phyloP scores from a whole-genome alignment of 2,329 filamentous ascomycete genomes.

The Ophiostoma sp. region DNA sequence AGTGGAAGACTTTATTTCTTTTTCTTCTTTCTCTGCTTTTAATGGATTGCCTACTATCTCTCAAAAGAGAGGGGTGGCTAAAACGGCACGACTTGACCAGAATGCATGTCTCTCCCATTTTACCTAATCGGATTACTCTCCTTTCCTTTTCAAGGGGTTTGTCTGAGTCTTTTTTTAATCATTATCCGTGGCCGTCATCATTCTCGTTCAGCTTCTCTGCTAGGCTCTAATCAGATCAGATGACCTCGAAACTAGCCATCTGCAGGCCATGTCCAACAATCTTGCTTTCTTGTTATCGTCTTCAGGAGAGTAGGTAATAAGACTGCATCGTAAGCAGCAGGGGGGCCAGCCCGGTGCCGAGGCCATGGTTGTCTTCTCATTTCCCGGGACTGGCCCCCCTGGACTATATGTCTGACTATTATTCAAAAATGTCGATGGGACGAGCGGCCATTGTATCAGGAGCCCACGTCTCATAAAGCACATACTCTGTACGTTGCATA shows the following conservation, averaged over 20 bases:
- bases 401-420: no score
- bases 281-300: background rate
- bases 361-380: background rate
- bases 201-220: background rate
- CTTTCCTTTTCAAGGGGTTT: background rate
- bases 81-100: background rate
- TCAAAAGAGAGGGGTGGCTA: no score
- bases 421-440: no score
- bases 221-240: background rate
- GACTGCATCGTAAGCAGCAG: background rate
- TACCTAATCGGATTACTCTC: background rate
- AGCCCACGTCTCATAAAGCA: no score
- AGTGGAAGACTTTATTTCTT: no score
- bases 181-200: background rate
- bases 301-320: background rate
- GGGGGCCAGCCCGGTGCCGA: background rate
- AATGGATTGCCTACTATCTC: no score
- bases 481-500: no score
- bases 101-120: background rate
- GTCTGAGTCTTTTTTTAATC: background rate
- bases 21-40: no score
- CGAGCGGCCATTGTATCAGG: no score
- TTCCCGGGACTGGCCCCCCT: background rate
- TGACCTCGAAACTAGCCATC: background rate
- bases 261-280: background rate